These are phyloP conservation scores for Withania somnifera DNA, from an alignment of 305 asterid species.

Conservation along the genomic window DNA sequence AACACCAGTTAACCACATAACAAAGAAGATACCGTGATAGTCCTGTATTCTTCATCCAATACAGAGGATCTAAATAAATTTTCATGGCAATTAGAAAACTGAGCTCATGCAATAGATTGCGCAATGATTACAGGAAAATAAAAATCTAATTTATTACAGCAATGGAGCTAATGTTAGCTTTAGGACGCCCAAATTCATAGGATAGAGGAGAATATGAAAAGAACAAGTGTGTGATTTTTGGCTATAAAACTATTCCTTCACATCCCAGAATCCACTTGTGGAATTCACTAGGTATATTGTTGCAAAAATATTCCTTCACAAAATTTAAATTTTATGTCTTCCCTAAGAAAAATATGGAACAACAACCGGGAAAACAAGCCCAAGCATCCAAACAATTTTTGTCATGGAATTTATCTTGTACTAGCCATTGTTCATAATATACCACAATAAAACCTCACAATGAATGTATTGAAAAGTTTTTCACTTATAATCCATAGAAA, in stretches of 20 bases:
- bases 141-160: background rate
- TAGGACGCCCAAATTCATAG: background rate
- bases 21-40: background rate
- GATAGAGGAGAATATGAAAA: background rate
- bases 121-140: background rate
- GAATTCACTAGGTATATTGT: too few relatives aligned
- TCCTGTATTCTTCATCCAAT: background rate
- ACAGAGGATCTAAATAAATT: background rate
- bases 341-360: background rate
- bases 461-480: background rate
- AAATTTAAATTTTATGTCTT: background rate
- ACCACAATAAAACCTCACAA: background rate
- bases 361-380: background rate
- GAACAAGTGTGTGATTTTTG: background rate
- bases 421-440: background rate
- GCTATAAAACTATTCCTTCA: background rate
- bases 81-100: background rate
- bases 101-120: background rate
- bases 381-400: background rate
- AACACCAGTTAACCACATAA: background rate
- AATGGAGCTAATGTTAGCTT: background rate
- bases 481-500: background rate
- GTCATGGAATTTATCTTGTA: background rate
- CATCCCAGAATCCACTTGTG: too few relatives aligned
- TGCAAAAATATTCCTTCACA: background rate